phyloP scores from a whole-genome alignment of 2,329 filamentous ascomycete genomes.

The Chaetomium strumarium region DNA sequence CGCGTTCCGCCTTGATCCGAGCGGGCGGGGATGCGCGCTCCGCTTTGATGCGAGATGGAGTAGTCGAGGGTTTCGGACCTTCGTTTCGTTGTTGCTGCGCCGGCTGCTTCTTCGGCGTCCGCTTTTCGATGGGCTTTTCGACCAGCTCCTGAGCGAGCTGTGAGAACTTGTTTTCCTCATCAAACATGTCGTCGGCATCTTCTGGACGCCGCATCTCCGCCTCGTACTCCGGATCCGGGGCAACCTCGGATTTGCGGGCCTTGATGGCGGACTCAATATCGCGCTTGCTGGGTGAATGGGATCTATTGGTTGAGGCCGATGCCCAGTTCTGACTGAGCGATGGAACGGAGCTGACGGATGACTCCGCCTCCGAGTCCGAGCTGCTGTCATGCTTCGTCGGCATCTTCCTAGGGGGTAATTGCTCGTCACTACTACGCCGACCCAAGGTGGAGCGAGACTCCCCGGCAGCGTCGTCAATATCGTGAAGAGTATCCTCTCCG shows the following conservation, averaged over 20 bases:
- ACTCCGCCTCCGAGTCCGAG: background rate
- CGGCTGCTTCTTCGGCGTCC: slow-evolving; percentile 9
- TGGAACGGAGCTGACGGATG: slow-evolving; percentile 21
- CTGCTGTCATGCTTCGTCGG: background rate
- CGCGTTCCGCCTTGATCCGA: background rate
- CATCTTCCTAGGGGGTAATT: background rate
- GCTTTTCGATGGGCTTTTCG: slow-evolving; percentile 22
- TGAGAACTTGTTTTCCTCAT: slow-evolving; percentile 24
- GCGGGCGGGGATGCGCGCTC: slow-evolving; percentile 4
- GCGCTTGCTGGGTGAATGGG: slow-evolving; percentile 24
- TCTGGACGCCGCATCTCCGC: slow-evolving; percentile 41
- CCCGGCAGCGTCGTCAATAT: slow-evolving; percentile 8
- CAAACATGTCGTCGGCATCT: slow-evolving; percentile 24
- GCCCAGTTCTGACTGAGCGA: slow-evolving; percentile 39
- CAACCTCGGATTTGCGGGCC: slow-evolving; percentile 25
- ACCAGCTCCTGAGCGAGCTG: slow-evolving; percentile 13
- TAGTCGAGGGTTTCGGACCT: background rate
- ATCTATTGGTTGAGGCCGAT: slow-evolving; percentile 30
- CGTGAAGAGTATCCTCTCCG: slow-evolving; percentile 28
- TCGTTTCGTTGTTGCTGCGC: background rate
- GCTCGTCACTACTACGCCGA: background rate
- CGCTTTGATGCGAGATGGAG: slow-evolving; percentile 8
- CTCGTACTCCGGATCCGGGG: slow-evolving; percentile 36
- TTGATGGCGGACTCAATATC: slow-evolving; percentile 25
- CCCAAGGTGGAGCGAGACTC: background rate